Conservation (phyloP, 192 early-diverging fungal species). For the Dissophora globulifera region DNA sequence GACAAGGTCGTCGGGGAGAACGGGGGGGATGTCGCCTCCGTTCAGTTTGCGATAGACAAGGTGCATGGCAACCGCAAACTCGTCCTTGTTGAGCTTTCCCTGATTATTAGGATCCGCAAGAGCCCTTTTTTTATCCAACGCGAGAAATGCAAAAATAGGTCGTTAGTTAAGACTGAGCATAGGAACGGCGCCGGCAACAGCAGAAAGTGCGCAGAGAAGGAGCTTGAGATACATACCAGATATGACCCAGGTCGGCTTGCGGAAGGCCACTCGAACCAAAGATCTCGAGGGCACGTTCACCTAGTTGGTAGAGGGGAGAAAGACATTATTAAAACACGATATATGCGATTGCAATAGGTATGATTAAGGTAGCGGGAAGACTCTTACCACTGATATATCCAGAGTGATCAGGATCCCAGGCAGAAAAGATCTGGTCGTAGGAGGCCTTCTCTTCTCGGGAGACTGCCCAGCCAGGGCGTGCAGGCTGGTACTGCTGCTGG, state of each 20-base stretch:
- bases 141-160: conserved; percentile 4
- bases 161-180: neutral
- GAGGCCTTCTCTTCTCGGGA: conserved; percentile 63
- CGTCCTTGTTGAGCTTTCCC: conserved; percentile 93
- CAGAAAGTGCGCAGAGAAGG: too few species aligned
- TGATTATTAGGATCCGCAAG: conserved; percentile 82
- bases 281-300: conserved; percentile 75
- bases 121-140: conserved; percentile 56
- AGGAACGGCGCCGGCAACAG: too few species aligned
- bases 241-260: conserved; percentile 75
- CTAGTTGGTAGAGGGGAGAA: conserved; percentile 13
- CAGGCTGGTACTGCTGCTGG: conserved; percentile 54
- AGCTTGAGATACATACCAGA: too few species aligned
- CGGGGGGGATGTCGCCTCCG: conserved; percentile 81
- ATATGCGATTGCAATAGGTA: neutral
- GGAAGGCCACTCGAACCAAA: conserved; percentile 78
- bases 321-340: neutral
- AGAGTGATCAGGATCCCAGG: conserved; percentile 73
- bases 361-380: too few species aligned
- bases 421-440: conserved; percentile 76
- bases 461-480: conserved; percentile 63
- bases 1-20: conserved; percentile 84
- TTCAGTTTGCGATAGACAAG: conserved; percentile 89
- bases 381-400: conserved; percentile 74
- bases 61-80: conserved; percentile 98